These are phyloP conservation scores for Ophiostoma ips DNA, from an alignment of 2,329 filamentous ascomycete species.

Conservation along the genomic window DNA sequence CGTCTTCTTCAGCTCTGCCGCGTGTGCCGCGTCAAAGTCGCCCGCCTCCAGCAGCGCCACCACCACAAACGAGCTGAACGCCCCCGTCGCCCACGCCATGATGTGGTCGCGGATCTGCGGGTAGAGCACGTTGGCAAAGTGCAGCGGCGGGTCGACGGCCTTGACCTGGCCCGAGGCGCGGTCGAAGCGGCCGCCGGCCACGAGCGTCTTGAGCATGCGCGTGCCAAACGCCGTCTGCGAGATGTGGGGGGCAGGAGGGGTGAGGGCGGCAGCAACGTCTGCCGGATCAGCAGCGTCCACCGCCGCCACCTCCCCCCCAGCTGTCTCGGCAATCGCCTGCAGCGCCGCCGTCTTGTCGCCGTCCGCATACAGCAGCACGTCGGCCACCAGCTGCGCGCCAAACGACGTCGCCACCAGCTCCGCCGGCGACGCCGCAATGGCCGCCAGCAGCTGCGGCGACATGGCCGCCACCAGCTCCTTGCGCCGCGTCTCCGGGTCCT, in stretches of 20 bases:
- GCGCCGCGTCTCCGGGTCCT: conserved; percentile 63
- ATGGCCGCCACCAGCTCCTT: conserved; percentile 62
- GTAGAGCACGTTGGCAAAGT: conserved; percentile 74
- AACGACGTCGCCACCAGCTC: conserved; percentile 63
- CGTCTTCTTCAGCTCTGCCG: conserved; percentile 50
- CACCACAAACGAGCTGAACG: conserved; percentile 69
- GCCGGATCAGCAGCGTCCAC: conserved; percentile 4
- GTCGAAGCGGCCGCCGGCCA: conserved; percentile 81
- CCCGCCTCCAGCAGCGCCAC: conserved; percentile 65
- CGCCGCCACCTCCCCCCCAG: conserved; percentile 37
- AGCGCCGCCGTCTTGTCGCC: conserved; percentile 68
- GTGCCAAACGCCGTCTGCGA: conserved; percentile 51
- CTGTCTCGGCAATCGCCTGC: conserved; percentile 50
- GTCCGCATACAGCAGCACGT: conserved; percentile 62
- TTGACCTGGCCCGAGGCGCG: conserved; percentile 55
- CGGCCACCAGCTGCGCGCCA: conserved; percentile 73
- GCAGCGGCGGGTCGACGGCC: conserved; percentile 59
- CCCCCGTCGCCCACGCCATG: conserved; percentile 69
- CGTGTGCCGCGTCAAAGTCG: conserved; percentile 54
- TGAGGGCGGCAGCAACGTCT: no score
- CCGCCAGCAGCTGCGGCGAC: conserved; percentile 60
- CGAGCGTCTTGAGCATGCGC: conserved; percentile 80
- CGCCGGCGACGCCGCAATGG: conserved; percentile 53
- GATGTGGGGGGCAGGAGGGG: conserved; percentile 39
- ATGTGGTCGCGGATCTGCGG: conserved; percentile 62